phyloP scores from a whole-genome alignment of 495 filamentous ascomycete species.

The Lasiosphaeriaceae sp. region DNA sequence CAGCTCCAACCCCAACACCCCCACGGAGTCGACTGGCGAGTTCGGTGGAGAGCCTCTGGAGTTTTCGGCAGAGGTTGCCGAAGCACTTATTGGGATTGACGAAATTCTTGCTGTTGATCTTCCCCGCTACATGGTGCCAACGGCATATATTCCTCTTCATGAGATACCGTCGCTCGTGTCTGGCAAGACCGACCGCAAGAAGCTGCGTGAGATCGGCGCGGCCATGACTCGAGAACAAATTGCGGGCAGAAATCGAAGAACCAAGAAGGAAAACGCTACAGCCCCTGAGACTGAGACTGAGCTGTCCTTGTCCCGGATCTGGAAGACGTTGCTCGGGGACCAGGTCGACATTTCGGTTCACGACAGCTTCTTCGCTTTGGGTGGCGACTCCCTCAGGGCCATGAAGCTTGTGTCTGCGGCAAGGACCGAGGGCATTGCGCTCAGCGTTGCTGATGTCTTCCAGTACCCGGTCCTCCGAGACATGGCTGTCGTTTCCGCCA shows the following conservation, averaged over 20 bases:
- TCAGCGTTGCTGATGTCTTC: slow-evolving; percentile 48
- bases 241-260: slow-evolving; percentile 20
- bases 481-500: slow-evolving; percentile 33
- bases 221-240: slow-evolving; percentile 31
- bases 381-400: slow-evolving; percentile 51
- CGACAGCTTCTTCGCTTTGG: slow-evolving; percentile 51
- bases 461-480: slow-evolving; percentile 33
- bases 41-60: slow-evolving; percentile 8
- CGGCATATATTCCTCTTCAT: slow-evolving; percentile 55
- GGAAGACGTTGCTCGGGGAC: slow-evolving; percentile 29
- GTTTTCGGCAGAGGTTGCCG: slow-evolving; percentile 24
- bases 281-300: slow-evolving; percentile 28
- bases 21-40: slow-evolving; percentile 7
- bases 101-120: slow-evolving; percentile 34
- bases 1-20: slow-evolving; percentile 17
- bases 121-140: slow-evolving; percentile 58
- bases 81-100: slow-evolving; percentile 26
- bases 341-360: slow-evolving; percentile 23
- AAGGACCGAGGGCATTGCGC: slow-evolving; percentile 24
- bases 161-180: slow-evolving; percentile 54
- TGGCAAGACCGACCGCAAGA: slow-evolving; percentile 60
- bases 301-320: slow-evolving; percentile 23
- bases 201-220: slow-evolving; percentile 40
- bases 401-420: slow-evolving; percentile 52
- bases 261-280: slow-evolving; percentile 4